Evolutionary conservation across 2,329 filamentous ascomycete genomes (phyloP), one percentile per base, ranked within the genome.

Genomic region (Trichophyton verrucosum): DNA sequence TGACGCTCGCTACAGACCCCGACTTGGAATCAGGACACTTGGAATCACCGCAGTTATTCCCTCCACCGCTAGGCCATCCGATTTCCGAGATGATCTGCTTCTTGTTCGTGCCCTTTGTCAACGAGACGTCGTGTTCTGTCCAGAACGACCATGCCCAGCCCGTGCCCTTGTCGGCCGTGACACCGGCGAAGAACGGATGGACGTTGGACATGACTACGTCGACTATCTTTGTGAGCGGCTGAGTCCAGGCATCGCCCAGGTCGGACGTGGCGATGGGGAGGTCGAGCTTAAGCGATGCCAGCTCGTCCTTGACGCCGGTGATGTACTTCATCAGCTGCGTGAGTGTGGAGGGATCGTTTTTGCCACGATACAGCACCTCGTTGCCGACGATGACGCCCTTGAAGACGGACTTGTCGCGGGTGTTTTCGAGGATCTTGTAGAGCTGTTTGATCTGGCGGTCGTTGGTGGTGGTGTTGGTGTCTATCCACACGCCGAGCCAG

Each of bases 131-230:
- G 61, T 91, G 80, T 8, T 74, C 77, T 51, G 86, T 75, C 87
- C 91, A 97, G 75, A 96, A 97, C 15, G 74, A 74, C 75, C 80
- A 89, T 0, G 92, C 95, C 92, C 92, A 97, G 6, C 71, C 75
- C 0, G 91, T 86, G 0, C 90, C 89, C 1, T 81, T 72, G 1
- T 82, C 77, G 1, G 85, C 86, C 0, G 81, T 77, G 11, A 89
- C 84, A 55, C 92, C 92, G 0, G 86, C 88, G 70, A 97, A 97
- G 80, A 97, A 96, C 0, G 94, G 92, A 71, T 97, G 94, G 60
- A 97, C 89, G 71, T 97, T 97, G 66, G 89, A 87, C 91, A 97
- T 96, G 74, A 97, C 85, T 68, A 89, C 86, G 73, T 97, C 91
- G 47, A 89, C 88, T 58, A 84, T 80, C 3, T 75, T 67, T 0